Evolutionary conservation across 495 filamentous ascomycete genomes (phyloP).

Genomic region (Cudoniella acicularis): DNA sequence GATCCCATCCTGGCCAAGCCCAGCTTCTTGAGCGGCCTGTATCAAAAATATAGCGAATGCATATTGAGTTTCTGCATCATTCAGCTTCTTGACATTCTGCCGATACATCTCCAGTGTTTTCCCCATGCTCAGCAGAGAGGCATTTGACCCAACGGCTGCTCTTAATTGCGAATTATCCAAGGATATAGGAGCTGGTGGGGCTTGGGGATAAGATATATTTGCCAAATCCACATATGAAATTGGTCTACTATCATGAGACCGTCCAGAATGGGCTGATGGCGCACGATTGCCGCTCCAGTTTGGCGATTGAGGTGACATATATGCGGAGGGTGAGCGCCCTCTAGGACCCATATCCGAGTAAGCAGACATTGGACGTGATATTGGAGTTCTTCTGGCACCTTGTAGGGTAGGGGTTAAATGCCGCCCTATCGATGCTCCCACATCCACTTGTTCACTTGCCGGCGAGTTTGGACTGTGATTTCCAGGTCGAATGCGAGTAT

Average conservation of each 20-base stretch:
- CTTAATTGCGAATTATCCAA: constrained; percentile 76
- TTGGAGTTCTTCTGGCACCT: constrained; percentile 45
- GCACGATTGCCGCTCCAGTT: constrained; percentile 43
- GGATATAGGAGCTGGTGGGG: constrained; percentile 64
- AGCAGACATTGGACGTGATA: constrained; percentile 64
- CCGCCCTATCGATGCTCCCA: constrained; percentile 43
- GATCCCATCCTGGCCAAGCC: constrained; percentile 37
- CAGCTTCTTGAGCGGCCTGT: constrained; percentile 70
- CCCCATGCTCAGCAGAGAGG: constrained; percentile 81
- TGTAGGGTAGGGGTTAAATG: constrained; percentile 54
- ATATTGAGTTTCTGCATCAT: constrained; percentile 82
- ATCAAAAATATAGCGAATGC: constrained; percentile 95
- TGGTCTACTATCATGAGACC: constrained; percentile 73
- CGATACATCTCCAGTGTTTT: constrained; percentile 98
- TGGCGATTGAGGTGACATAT: constrained; percentile 44
- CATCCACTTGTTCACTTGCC: constrained; percentile 41
- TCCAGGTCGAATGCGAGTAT: neutral
- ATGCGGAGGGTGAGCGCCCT: constrained; percentile 53
- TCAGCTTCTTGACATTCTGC: constrained; percentile 93
- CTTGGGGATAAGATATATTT: constrained; percentile 81
- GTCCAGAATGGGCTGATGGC: constrained; percentile 58
- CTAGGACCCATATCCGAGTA: constrained; percentile 65
- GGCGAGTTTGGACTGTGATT: constrained; percentile 19
- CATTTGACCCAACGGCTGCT: constrained; percentile 77
- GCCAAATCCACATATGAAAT: constrained; percentile 83